Base-by-base conservation (phyloP, 192 early-diverging fungal species). In the Coemansia sp. region DNA sequence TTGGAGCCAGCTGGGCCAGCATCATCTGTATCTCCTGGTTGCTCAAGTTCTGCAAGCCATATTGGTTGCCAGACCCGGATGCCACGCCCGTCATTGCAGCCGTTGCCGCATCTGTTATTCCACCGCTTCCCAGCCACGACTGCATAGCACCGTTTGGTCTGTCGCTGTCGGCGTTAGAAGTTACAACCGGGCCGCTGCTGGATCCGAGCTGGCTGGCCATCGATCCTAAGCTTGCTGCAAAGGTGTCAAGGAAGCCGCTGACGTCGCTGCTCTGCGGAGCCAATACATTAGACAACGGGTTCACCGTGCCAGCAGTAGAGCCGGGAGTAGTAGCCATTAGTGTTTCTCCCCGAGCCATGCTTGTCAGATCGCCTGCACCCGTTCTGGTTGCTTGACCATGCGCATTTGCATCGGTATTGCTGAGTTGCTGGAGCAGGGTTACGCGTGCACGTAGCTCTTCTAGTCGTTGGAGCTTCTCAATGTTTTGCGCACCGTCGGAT, bases 201-300 rank as follows among this genome's bases (percentile, higher is more conserved):
- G 67, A 67, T 15, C 73, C 78, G 0, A 82, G 67, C 46, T 82
- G 79, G 65, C 49, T 76, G 17, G 79, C 75, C 7, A 76, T 61
- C 0, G 75, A 66, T 3, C 79, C 79, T 9, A 82, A 72, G 43
- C 74, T 82, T 11, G 72, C 75, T 0, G 79, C 79, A 74, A 82
- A 82, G 57, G 58, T 76, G 49, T 49, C 72, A 34, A 82, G 59
- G 42, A 82, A 82, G 20, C 75, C 79, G 34, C 58, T 69, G n/a
- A 72, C 70, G 20, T 81, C 73, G 13, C 42, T 68, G 15, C 20
- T 36, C 14, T 20, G 62, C 29, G 29, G 32, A 9, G 33, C 55
- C 0, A 33, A 34, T 34, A 57, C 22, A 25, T 25, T 52, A 52
- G 22, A 11, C 7, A 25, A 25, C 49, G 49, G 14, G 23, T 20